phyloP scores from a whole-genome alignment of 202 grass and related monocot species.

The Alloteropsis angusta region DNA sequence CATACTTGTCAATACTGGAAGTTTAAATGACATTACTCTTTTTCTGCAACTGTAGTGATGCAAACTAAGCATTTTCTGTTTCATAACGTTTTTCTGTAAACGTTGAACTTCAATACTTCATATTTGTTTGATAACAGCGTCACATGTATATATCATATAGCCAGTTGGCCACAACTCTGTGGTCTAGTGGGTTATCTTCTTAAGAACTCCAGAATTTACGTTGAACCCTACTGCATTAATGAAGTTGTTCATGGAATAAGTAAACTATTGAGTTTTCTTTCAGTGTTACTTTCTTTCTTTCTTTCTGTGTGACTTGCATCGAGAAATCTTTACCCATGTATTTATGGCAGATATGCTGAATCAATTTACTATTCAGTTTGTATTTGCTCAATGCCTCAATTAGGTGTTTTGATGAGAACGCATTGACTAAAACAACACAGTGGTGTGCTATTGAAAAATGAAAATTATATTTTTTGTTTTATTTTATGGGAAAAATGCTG shows the following conservation, averaged over 20 bases:
- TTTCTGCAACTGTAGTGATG: neutral
- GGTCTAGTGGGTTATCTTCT: neutral
- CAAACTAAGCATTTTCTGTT: neutral
- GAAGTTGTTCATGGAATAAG: neutral
- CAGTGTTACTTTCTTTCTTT: neutral
- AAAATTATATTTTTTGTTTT: conserved; percentile 3
- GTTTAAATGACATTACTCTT: neutral
- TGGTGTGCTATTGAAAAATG: neutral
- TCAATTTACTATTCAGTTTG: neutral
- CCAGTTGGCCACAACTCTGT: neutral
- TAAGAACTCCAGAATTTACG: neutral
- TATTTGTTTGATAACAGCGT: neutral
- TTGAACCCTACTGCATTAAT: neutral
- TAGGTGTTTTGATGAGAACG: conserved; percentile 2
- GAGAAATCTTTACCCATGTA: conserved; percentile 2
- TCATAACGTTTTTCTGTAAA: neutral
- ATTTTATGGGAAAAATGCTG: neutral
- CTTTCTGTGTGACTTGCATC: neutral
- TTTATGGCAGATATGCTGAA: conserved; percentile 13
- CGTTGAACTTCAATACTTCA: neutral
- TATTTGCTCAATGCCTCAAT: neutral
- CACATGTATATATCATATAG: neutral
- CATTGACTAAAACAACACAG: neutral
- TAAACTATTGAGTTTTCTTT: neutral
- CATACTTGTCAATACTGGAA: neutral